Evolutionary conservation across 2,329 filamentous ascomycete genomes (phyloP), one percentile per base, ranked within the genome.

Genomic region (Epichloe elymi): DNA sequence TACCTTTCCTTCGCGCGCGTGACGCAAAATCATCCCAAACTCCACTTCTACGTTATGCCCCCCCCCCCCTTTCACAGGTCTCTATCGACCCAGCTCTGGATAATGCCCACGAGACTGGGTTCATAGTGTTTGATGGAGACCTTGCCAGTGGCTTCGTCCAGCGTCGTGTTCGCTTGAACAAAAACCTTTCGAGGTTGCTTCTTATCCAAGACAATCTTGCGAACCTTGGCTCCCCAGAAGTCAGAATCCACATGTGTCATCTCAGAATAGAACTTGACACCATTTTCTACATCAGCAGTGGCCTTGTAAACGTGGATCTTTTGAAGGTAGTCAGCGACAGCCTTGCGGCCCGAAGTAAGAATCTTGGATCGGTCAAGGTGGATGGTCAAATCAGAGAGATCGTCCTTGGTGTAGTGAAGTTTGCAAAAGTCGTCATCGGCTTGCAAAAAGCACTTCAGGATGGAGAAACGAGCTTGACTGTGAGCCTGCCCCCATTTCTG

Each of bases 401-500:
- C 83, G 26, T 88, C 83, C 54, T 76, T 72, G 57, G 72, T 76
- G 68, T 88, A 85, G 37, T 86, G 80, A 20, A 97, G 77, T 63
- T 84, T 82, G 71, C 88, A 91, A 67, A 96, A 96, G 61, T 86
- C 83, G 51, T 86, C 79, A n/a, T 85, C 88, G 1, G 89, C 90
- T 58, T 86, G 79, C 17, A 96, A 76, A 76, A 96, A 90, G 59
- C 82, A 90, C 63, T 78, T 81, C 40, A 96, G 72, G 60, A 96
- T 95, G 48, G 85, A 87, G 70, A 89, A 96, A 11, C 90, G 85
- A 20, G 89, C 90, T 68, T 95, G 88, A 69, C 88, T 94, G 64
- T 95, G 89, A 56, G 86, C 79, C 67, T 95, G 90, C 8, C 90
- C 90, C 90, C 90, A 95, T 71, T 95, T 95, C 57, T 82, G 76